These are phyloP conservation scores for Heliamphora exappendiculata DNA, from an alignment of 148 eudicot genomes.

Conservation along the genomic window DNA sequence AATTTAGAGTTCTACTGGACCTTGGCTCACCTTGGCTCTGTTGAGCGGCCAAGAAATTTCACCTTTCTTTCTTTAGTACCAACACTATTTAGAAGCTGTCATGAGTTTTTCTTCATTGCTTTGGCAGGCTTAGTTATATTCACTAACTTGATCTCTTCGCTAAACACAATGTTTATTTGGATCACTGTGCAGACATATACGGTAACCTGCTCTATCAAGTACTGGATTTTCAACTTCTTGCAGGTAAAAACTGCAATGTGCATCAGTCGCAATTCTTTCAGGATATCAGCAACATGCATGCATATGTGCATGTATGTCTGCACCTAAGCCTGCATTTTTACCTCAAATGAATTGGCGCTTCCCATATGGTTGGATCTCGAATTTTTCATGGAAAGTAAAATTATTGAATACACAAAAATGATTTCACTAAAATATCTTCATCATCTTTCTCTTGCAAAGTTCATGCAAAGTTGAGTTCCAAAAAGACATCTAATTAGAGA, in stretches of 20 bases:
- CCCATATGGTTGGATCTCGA: background rate
- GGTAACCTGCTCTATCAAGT: slow-evolving; percentile 34
- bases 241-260: slow-evolving; percentile 28
- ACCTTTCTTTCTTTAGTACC: background rate
- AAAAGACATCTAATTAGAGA: background rate
- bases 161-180: background rate
- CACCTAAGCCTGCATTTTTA: background rate
- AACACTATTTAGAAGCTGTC: background rate
- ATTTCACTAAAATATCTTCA: background rate
- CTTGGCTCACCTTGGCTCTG: background rate
- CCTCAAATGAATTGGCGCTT: background rate
- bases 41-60: background rate
- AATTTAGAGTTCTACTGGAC: background rate
- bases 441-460: slow-evolving; percentile 2
- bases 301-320: background rate
- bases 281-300: background rate
- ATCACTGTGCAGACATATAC: slow-evolving; percentile 31
- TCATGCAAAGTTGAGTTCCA: background rate
- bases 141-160: background rate
- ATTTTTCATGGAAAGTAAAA: background rate
- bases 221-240: slow-evolving; percentile 41
- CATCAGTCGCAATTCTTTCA: background rate
- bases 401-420: background rate
- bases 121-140: background rate
- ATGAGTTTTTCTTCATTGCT: background rate